These are phyloP conservation scores for Cyberlindnera mississippiensis DNA, from an alignment of 805 yeast species.

Conservation along the genomic window DNA sequence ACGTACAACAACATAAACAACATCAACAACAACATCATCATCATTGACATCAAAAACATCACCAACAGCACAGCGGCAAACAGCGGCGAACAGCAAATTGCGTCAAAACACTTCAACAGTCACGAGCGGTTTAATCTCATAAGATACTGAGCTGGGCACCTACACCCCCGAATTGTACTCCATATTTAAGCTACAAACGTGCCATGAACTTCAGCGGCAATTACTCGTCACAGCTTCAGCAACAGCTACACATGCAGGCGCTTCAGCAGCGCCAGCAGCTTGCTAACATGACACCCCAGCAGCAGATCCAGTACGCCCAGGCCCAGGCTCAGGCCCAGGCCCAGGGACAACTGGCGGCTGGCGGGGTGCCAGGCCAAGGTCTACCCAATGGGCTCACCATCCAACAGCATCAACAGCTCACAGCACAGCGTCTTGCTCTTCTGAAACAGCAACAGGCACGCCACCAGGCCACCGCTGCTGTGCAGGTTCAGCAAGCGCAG, in stretches of 20 bases:
- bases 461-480: conserved; percentile 17
- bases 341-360: not conserved
- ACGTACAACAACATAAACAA: no score
- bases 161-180: no score
- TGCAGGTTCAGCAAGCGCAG: conserved; percentile 21
- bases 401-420: conserved; percentile 24
- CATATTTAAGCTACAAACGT: no score
- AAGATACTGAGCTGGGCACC: no score
- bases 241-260: conserved; percentile 22
- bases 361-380: conserved; percentile 4
- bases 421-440: conserved; percentile 22
- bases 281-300: conserved; percentile 17
- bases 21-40: no score
- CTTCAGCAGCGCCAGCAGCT: conserved; percentile 23
- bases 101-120: no score
- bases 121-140: no score
- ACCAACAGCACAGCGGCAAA: no score
- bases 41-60: no score
- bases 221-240: conserved; percentile 21
- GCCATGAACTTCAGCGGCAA: conserved; percentile 16
- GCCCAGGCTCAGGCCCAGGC: conserved; percentile 5
- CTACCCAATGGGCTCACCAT: conserved; percentile 9
- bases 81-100: no score
- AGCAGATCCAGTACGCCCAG: conserved; percentile 12
- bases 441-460: conserved; percentile 22